Percentiles rank a stretch among this genome's conserved stretches.
Conservation (phyloP, 1,284 basidiomycete genomes). For the Sanghuangporus sanghuang region DNA sequence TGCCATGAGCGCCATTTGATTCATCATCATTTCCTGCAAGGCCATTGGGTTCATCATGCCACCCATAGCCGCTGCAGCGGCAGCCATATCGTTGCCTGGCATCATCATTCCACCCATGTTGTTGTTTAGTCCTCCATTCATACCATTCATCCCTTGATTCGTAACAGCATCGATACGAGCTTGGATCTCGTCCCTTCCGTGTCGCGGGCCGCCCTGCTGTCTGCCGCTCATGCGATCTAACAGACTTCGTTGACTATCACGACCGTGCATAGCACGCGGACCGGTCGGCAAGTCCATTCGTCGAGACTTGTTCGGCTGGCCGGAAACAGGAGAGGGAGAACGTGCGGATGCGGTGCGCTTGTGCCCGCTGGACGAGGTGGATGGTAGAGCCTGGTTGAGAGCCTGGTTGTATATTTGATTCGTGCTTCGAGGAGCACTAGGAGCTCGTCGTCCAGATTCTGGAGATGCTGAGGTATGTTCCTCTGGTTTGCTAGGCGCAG, state of each 20-base stretch:
- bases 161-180: slow-evolving; percentile 75
- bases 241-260: slow-evolving; percentile 46
- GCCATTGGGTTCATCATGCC: slow-evolving; percentile 60
- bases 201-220: slow-evolving; percentile 31
- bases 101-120: slow-evolving; percentile 47
- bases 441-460: background rate
- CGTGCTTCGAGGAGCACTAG: slow-evolving; percentile 1
- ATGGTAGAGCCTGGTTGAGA: slow-evolving; percentile 60
- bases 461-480: slow-evolving; percentile 8
- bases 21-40: slow-evolving; percentile 82
- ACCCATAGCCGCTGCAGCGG: slow-evolving; percentile 20
- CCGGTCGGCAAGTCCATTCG: slow-evolving; percentile 53
- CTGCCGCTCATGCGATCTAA: slow-evolving; percentile 66
- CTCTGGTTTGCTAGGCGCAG: slow-evolving; percentile 18
- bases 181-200: slow-evolving; percentile 62
- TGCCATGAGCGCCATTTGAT: slow-evolving; percentile 80
- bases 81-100: slow-evolving; percentile 41
- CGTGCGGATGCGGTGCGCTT: slow-evolving; percentile 30
- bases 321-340: slow-evolving; percentile 50
- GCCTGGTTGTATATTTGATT: slow-evolving; percentile 32
- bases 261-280: slow-evolving; percentile 68
- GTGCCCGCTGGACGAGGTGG: slow-evolving; percentile 59
- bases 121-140: slow-evolving; percentile 30
- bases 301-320: slow-evolving; percentile 41
- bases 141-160: slow-evolving; percentile 37